Base-by-base conservation (phyloP, 2,329 filamentous ascomycete species). In the Grosmannia clavigera region DNA sequence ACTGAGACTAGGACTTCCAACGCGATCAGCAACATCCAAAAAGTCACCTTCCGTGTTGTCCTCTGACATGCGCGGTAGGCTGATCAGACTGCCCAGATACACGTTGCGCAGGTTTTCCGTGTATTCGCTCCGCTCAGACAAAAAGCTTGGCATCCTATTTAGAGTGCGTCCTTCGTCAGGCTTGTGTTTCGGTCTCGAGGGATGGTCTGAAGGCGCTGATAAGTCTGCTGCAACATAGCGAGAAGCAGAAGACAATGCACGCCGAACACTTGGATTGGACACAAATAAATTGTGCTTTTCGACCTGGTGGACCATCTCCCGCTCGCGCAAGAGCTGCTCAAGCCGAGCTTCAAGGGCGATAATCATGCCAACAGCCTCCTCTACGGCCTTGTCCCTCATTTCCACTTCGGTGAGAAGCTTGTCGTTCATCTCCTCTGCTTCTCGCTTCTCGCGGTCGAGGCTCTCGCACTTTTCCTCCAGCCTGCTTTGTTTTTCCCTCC, bases 291-390 rank as follows among this genome's bases (percentile, higher is more conserved):
- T 51, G 64, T 10, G 71, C 70, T 56, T 75, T 71, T 5, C 79
- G 14, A 83, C 72, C 38, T 74, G 75, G 40, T 76, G 75, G 10
- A 81, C 76, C 70, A 81, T 79, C 61, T 78, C 74, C 35, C 79
- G 75, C 65, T 85, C 82, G 55, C 72, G 72, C 14, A 79, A 67
- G 35, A 84, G 70, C 60, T 78, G 75, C 35, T 83, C 79, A 1
- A 85, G 70, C 63, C 78, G 78, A 6, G 81, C 79, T 68, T 90
- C 86, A 19, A 88, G 72, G 29, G 75, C 75, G 57, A 86, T 80
- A 64, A 90, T 90, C 74, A 88, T 83, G 33, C 79, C 76, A 6
- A 88, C 84, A 3, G 86, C 86, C 66, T 90, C 85, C 63, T 85
- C 82, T 1, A 90, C 77, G 5, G 86, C 86, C 67, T 83, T 83